Evolutionary conservation across 2,329 filamentous ascomycete species (phyloP), one percentile per base, ranked within the genome.

Genomic region (Alternaria solani): DNA sequence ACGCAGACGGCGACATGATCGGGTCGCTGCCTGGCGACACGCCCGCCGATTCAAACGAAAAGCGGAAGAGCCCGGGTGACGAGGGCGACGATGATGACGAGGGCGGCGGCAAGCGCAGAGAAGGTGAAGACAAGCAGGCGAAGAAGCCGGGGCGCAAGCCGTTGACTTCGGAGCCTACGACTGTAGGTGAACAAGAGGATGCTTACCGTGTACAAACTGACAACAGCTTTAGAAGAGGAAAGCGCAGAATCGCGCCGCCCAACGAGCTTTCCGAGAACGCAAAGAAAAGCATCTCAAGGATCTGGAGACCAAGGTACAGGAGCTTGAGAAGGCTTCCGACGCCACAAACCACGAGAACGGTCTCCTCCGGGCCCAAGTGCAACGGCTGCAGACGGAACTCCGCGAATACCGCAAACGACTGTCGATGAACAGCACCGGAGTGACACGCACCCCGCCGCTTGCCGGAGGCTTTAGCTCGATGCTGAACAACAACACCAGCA

Each of bases 131-230:
- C 44, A 97, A 95, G 81, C 85, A 89, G 43, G 88, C 92, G 25
- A 98, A 98, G 87, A 99, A 98, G 82, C 94, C 95, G 5, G 95
- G 95, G 51, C 88, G 95, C 65, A 99, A 99, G 84, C 95, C 94
- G 20, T 84, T 98, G 72, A 98, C 93, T 48, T 96, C 92, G 23
- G 95, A 98, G 79, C 95, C 95, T 25, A 98, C 92, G 69, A 95
- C 94, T 68, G 94, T 98, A 89, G 83, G 94, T 88, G 41, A 48
- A 42, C 42, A 39, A 32, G 34, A 61, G 43, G n/a, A 43, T 44
- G 39, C 61, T 32, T 18, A 59, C 25, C 18, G 43, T 56, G n/a
- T 57, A 32, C 12, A 34, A 63, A 64, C 70, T 79, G 53, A 78
- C 65, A 54, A 18, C 30, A 42, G 44, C 61, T 14, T 30, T 72